Evolutionary conservation across 352 stramenopile genomes (phyloP).

Genomic region (Phytopythium chamaehyphon): DNA sequence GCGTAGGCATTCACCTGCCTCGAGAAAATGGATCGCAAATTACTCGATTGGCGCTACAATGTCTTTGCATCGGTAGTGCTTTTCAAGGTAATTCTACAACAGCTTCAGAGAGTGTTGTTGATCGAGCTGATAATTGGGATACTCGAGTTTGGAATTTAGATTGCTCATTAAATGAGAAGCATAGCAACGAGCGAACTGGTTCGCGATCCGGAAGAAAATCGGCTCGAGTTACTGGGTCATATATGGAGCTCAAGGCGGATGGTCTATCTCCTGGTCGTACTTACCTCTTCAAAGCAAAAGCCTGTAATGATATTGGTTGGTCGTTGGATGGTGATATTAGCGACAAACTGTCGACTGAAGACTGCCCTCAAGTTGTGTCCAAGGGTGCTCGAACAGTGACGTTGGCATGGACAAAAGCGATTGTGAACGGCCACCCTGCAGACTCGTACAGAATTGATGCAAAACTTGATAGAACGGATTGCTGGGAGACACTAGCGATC

Average conservation of each 20-base stretch:
- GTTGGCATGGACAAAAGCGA: conserved; percentile 51
- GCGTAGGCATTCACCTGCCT: conserved; percentile 32
- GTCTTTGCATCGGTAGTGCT: conserved; percentile 27
- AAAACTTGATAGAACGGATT: conserved; percentile 25
- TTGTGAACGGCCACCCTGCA: conserved; percentile 35
- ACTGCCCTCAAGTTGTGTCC: conserved; percentile 36
- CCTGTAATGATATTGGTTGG: conserved; percentile 43
- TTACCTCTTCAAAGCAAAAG: conserved; percentile 49
- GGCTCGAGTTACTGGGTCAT: conserved; percentile 2
- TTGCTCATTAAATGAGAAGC: not conserved
- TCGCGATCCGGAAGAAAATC: not conserved
- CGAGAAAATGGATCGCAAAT: conserved; percentile 35
- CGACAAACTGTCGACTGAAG: conserved; percentile 49
- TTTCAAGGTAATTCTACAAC: not conserved
- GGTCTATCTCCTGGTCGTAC: conserved; percentile 36
- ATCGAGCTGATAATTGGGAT: conserved; percentile 3
- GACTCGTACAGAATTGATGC: conserved; percentile 45
- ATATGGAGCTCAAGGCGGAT: conserved; percentile 25
- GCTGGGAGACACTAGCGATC: conserved; percentile 24
- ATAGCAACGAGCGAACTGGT: not conserved
- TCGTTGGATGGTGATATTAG: conserved; percentile 44
- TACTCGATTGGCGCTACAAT: conserved; percentile 29
- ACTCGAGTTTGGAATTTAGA: conserved; percentile 2
- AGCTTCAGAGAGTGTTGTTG: conserved; percentile 5
- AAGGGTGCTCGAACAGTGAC: conserved; percentile 22